phyloP scores from a whole-genome alignment of 2,329 filamentous ascomycete species.

The Elsinoe batatas region DNA sequence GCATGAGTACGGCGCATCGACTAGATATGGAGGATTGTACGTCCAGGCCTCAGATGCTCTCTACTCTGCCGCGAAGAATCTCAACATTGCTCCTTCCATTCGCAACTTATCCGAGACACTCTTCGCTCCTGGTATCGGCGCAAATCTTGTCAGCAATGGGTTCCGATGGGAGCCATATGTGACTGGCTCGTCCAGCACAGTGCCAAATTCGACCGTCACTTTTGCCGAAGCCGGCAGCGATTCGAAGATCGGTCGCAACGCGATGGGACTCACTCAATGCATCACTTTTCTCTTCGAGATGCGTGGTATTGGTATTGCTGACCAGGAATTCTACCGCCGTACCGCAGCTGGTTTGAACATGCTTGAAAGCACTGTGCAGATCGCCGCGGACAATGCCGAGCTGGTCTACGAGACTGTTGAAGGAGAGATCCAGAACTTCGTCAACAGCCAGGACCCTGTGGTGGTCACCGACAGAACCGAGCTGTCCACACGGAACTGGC shows the following conservation, averaged over 20 bases:
- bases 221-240: slow-evolving; percentile 29
- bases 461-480: slow-evolving; percentile 26
- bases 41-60: slow-evolving; percentile 28
- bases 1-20: slow-evolving; percentile 28
- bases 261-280: slow-evolving; percentile 29
- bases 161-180: slow-evolving; percentile 29
- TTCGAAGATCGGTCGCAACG: slow-evolving; percentile 30
- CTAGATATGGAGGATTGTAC: slow-evolving; percentile 24
- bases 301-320: slow-evolving; percentile 28
- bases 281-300: slow-evolving; percentile 29
- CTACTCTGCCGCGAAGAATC: slow-evolving; percentile 29
- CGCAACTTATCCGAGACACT: slow-evolving; percentile 27
- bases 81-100: slow-evolving; percentile 28
- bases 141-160: slow-evolving; percentile 21
- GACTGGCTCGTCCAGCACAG: slow-evolving; percentile 20
- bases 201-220: slow-evolving; percentile 20
- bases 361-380: slow-evolving; percentile 28
- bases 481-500: slow-evolving; percentile 25
- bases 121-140: slow-evolving; percentile 27
- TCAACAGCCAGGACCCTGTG: slow-evolving; percentile 22
- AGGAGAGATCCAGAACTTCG: slow-evolving; percentile 22
- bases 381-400: slow-evolving; percentile 24
- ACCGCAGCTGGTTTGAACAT: slow-evolving; percentile 26
- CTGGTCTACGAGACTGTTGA: slow-evolving; percentile 25
- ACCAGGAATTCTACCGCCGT: slow-evolving; percentile 27